Evolutionary conservation across 495 filamentous ascomycete genomes (phyloP), one percentile per base, ranked within the genome.

Genomic region (Neurospora cerealis): DNA sequence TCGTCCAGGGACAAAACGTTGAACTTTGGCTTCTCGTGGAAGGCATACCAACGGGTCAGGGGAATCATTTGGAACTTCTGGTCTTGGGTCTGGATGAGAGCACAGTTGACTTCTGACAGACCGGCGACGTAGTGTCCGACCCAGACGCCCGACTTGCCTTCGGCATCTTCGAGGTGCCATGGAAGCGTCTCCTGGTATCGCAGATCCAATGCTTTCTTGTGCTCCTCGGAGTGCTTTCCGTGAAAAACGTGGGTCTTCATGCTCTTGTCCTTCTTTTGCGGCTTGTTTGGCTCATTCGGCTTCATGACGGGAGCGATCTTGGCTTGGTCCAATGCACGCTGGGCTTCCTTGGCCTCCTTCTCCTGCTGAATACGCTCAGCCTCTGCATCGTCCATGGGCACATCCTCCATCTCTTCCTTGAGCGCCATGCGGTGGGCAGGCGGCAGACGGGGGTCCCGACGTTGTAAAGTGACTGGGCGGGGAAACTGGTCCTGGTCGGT

Each of bases 91-190:
- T 92, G 86, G 17, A 92, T 86, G 73, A 99, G 89, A 34, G 94
- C 90, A 8, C 92, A 91, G 74, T 88, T 87, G 0, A 87, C 89
- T 62, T 95, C 90, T 0, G 94, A 96, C 69, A 98, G 83, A 34
- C 92, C 91, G 13, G 90, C 90, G 78, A 98, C 92, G 75, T 97
- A 97, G 60, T 90, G 92, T 24, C 95, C 96, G 34, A 95, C 91
- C 94, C 94, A 99, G 2, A 91, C 91, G 75, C 96, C 79, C 2
- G 78, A 92, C 78, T 93, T 96, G 78, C 93, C 92, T 76, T 98
- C 95, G 71, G 94, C 96, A 81, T 99, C 96, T 78, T 99, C 96
- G 69, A 99, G 80, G 79, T 97, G 94, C 96, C 96, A 99, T 11
- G 96, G 96, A 48, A 97, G 83, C 9, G 93, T 92, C 78, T 99